phyloP scores from a whole-genome alignment of 345 rosid genomes.

The Hypericum perforatum region DNA sequence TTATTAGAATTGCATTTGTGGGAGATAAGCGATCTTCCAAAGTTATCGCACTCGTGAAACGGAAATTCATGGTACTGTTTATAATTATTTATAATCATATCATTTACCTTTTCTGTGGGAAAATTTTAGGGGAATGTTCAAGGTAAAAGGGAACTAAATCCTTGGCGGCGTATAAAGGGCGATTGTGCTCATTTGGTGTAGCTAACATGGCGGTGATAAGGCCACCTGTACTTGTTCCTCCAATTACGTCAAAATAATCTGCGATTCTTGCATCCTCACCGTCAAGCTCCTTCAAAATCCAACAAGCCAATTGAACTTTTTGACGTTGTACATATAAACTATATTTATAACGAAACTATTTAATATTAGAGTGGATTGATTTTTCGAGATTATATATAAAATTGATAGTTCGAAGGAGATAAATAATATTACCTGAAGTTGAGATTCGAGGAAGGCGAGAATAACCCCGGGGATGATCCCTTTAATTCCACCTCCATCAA shows the following conservation, averaged over 20 bases:
- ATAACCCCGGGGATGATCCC: conserved; percentile 21
- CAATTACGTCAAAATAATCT: conserved; percentile 23
- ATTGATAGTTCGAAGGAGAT: background rate
- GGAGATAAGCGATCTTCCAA: too few relatives aligned
- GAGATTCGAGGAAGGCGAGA: conserved; percentile 16
- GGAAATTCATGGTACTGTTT: too few relatives aligned
- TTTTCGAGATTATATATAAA: background rate
- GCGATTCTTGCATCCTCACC: conserved; percentile 24
- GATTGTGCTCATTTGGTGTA: conserved; percentile 14
- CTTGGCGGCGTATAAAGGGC: conserved; percentile 19
- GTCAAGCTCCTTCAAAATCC: conserved; percentile 16
- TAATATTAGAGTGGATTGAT: too few relatives aligned
- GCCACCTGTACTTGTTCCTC: conserved; percentile 25
- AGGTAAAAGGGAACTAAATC: conserved; percentile 21
- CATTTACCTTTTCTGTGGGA: conserved; percentile 12
- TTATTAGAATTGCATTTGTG: too few relatives aligned
- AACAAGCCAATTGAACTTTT: background rate
- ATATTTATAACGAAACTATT: too few relatives aligned
- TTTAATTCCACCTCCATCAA: conserved; percentile 24
- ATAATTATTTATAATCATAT: too few relatives aligned
- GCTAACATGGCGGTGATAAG: conserved; percentile 24
- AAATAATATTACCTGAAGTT: conserved; percentile 11
- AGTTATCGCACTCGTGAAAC: too few relatives aligned
- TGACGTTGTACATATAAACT: too few relatives aligned
- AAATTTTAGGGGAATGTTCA: conserved; percentile 18